Evolutionary conservation across 768 basidiomycete genomes (phyloP).

Genomic region (Hygrophorus pudorinus): DNA sequence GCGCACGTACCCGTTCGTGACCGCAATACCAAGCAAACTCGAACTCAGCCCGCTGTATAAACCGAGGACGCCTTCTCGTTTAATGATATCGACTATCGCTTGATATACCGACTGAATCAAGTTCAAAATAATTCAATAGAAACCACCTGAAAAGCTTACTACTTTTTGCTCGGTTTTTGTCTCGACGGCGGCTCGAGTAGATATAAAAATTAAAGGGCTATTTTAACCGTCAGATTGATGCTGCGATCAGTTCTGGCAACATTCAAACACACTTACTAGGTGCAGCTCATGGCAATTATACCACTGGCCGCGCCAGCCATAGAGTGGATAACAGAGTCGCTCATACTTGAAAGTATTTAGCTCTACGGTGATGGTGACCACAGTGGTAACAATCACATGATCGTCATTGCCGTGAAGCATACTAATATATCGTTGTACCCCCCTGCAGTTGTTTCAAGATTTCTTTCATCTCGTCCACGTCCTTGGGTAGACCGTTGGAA

Average conservation of each 20-base stretch:
- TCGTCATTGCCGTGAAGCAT: background rate
- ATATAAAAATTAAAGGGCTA: constrained; percentile 87
- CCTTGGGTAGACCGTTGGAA: constrained; percentile 53
- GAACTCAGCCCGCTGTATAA: constrained; percentile 84
- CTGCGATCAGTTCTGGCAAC: constrained; percentile 6
- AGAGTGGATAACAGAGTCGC: constrained; percentile 79
- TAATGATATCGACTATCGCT: constrained; percentile 64
- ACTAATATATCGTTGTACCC: constrained; percentile 1
- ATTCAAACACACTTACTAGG: constrained; percentile 50
- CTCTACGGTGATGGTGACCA: background rate
- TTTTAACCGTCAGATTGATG: too few species aligned
- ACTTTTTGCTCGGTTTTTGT: constrained; percentile 73
- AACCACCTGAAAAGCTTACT: constrained; percentile 19
- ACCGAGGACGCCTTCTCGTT: constrained; percentile 74
- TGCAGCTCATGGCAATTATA: constrained; percentile 81
- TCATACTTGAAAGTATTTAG: constrained; percentile 35
- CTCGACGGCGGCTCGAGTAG: constrained; percentile 88
- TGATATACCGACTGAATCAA: constrained; percentile 48
- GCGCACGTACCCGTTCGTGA: constrained; percentile 74
- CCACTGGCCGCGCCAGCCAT: constrained; percentile 87
- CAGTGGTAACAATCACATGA: constrained; percentile 2
- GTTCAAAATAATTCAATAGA: background rate
- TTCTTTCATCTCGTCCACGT: constrained; percentile 63
- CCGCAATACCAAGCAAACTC: constrained; percentile 80
- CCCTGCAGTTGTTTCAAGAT: constrained; percentile 38